Evolutionary conservation across 75 land plant genomes (phyloP).

Genomic region (Picea glauca): DNA sequence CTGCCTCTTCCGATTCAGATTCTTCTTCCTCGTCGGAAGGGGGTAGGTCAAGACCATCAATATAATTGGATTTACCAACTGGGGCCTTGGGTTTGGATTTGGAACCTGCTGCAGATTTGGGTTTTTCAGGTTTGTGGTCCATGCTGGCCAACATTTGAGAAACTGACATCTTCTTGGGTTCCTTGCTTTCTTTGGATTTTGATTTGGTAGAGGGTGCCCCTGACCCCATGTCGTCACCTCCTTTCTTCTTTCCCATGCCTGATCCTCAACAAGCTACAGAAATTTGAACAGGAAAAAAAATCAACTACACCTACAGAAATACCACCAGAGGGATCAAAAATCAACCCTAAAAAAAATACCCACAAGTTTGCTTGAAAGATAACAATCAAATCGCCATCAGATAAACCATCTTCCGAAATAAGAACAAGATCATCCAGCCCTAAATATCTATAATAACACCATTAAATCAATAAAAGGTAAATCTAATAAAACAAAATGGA

Average conservation of each 20-base stretch:
- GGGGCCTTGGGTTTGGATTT: conserved; percentile 43
- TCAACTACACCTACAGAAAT: too few species aligned
- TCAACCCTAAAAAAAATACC: too few species aligned
- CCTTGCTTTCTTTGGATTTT: not conserved
- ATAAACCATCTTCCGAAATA: too few species aligned
- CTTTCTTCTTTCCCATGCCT: conserved; percentile 18
- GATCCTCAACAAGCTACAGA: not conserved
- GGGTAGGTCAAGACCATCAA: conserved; percentile 80
- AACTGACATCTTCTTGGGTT: conserved; percentile 54
- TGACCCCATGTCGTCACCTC: conserved; percentile 4
- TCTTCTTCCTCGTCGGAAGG: conserved; percentile 89
- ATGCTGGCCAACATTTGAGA: conserved; percentile 68
- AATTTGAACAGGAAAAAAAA: too few species aligned
- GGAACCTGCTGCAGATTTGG: conserved; percentile 21
- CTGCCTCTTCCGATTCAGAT: conserved; percentile 26
- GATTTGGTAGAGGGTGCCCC: conserved; percentile 5
- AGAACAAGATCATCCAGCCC: too few species aligned
- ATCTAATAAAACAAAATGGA: too few species aligned
- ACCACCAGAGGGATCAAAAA: too few species aligned
- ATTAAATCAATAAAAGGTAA: too few species aligned
- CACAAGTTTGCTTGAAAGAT: too few species aligned
- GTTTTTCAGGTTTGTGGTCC: conserved; percentile 48
- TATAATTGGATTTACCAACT: conserved; percentile 38
- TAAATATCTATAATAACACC: too few species aligned
- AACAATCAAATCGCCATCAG: too few species aligned